Percentiles rank a stretch among this genome's conserved stretches.
Evolutionary conservation across 2,329 filamentous ascomycete genomes (phyloP).

Genomic region (Diaporthe citri): DNA sequence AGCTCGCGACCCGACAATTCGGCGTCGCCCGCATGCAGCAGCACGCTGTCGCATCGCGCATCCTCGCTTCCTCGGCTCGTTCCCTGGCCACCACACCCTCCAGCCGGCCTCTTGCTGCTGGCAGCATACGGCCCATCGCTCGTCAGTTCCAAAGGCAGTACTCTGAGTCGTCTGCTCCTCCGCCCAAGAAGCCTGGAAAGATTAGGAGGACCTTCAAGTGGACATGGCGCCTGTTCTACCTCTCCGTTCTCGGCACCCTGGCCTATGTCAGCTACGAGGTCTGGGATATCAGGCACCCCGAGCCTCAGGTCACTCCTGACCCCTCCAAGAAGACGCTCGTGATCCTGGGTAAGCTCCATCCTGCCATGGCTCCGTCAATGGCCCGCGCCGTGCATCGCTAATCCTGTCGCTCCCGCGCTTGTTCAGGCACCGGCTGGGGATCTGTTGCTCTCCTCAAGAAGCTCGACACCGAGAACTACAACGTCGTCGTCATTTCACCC

Average conservation of each 20-base stretch:
- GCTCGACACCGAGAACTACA: slow-evolving; percentile 99
- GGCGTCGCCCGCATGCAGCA: slow-evolving; percentile 44
- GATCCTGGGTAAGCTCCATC: slow-evolving; percentile 79
- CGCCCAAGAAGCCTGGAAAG: slow-evolving; percentile 66
- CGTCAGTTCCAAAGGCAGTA: slow-evolving; percentile 47
- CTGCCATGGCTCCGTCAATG: background rate
- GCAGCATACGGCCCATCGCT: slow-evolving; percentile 44
- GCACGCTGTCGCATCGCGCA: slow-evolving; percentile 43
- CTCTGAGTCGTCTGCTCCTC: slow-evolving; percentile 51
- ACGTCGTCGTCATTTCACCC: slow-evolving; percentile 96
- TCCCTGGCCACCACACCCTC: slow-evolving; percentile 38
- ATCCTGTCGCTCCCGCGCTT: slow-evolving; percentile 38
- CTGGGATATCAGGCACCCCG: slow-evolving; percentile 85
- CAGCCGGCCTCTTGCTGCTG: slow-evolving; percentile 41
- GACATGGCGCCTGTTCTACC: slow-evolving; percentile 85
- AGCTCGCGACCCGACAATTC: slow-evolving; percentile 47
- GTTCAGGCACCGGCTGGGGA: slow-evolving; percentile 90
- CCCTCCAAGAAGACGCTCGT: slow-evolving; percentile 97
- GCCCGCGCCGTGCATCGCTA: slow-evolving; percentile 38
- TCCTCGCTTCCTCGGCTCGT: slow-evolving; percentile 46
- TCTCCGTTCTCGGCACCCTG: slow-evolving; percentile 77
- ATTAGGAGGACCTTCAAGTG: slow-evolving; percentile 80
- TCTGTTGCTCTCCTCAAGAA: slow-evolving; percentile 98
- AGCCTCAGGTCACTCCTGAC: slow-evolving; percentile 82
- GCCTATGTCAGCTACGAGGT: slow-evolving; percentile 84